Conservation (phyloP, 768 basidiomycete genomes). For the Coprinopsis strossmayeri region DNA sequence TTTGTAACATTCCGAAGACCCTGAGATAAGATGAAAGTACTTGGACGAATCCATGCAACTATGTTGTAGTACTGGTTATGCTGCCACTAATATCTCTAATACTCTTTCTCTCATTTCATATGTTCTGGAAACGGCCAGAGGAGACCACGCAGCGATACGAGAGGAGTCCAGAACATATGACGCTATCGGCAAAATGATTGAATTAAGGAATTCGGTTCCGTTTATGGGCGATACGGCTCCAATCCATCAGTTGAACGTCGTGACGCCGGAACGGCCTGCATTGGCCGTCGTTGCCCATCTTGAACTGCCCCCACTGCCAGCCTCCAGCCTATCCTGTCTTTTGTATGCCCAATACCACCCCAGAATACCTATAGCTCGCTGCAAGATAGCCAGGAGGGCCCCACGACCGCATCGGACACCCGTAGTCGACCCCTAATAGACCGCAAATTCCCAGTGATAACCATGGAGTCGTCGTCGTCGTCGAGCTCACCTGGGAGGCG, state of each 20-base stretch:
- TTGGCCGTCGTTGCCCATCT: background rate
- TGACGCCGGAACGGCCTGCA: background rate
- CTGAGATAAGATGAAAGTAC: too few relatives aligned
- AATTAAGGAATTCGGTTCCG: background rate
- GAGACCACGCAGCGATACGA: too few relatives aligned
- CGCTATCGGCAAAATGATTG: background rate
- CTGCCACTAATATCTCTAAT: too few relatives aligned
- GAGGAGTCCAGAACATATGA: too few relatives aligned
- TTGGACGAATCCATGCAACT: too few relatives aligned
- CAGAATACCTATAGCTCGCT: background rate
- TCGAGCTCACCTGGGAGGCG: too few relatives aligned
- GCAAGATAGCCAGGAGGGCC: background rate
- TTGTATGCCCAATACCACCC: background rate
- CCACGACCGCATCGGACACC: background rate
- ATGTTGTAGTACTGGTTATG: too few relatives aligned
- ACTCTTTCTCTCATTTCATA: too few relatives aligned
- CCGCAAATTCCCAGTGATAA: background rate
- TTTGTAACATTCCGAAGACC: too few relatives aligned
- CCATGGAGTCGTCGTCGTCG: background rate
- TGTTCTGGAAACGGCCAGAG: too few relatives aligned
- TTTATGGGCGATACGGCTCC: background rate
- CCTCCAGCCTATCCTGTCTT: slow-evolving; percentile 1
- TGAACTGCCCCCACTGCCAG: slow-evolving; percentile 5
- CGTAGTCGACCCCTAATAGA: background rate
- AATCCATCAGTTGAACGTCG: slow-evolving; percentile 1